Percentiles rank a stretch among this genome's conserved stretches.
Evolutionary conservation across 805 yeast genomes (phyloP).

Genomic region (Monosporozyma yasuniensis): DNA sequence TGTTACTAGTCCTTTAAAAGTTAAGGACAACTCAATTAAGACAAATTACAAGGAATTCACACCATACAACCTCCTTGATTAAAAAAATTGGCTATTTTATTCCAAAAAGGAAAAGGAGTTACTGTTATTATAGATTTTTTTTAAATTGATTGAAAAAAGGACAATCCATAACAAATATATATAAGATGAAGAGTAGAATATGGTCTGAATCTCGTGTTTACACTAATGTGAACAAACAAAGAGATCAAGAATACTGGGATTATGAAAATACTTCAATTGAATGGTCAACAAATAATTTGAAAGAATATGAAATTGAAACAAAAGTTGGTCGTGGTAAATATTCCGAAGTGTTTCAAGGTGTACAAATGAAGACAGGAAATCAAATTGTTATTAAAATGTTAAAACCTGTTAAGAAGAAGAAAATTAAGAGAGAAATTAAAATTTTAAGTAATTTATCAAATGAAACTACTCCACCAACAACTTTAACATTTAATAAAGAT

Average conservation of each 20-base stretch:
- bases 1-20: neutral
- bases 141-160: no score
- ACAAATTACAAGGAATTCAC: no score
- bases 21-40: neutral
- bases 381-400: constrained; percentile 79
- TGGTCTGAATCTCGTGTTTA: constrained; percentile 55
- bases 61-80: no score
- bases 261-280: constrained; percentile 58
- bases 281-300: constrained; percentile 46
- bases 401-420: constrained; percentile 88
- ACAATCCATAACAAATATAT: neutral
- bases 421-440: constrained; percentile 82
- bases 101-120: neutral
- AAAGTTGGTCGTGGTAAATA: constrained; percentile 92
- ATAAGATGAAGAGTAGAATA: constrained; percentile 27
- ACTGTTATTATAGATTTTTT: neutral
- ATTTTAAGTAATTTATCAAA: constrained; percentile 69
- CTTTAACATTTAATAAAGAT: constrained; percentile 9
- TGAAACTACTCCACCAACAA: constrained; percentile 25
- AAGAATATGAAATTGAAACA: constrained; percentile 63
- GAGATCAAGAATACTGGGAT: constrained; percentile 77
- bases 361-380: constrained; percentile 52
- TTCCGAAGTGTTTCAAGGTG: constrained; percentile 89
- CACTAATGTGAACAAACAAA: constrained; percentile 59
- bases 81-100: neutral